A percentile compares a stretch with the other conserved stretches of the same genome.
phyloP scores from a whole-genome alignment of 768 basidiomycete genomes.

The Amylocystis lapponica region DNA sequence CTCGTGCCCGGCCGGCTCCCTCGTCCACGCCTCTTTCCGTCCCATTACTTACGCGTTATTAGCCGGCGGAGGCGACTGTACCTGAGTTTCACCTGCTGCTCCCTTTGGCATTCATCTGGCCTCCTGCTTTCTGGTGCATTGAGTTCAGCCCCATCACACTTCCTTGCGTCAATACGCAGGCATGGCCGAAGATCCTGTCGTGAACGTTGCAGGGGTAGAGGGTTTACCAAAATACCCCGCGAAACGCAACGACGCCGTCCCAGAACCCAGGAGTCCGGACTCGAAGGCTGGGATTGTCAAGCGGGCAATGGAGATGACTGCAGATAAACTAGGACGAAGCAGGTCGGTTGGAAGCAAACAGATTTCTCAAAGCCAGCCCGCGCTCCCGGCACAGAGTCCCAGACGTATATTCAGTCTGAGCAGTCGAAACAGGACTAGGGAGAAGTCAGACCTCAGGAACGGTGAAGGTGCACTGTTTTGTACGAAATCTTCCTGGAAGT shows the following conservation, averaged over 20 bases:
- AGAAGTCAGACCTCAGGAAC: conserved; percentile 15
- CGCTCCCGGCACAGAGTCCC: conserved; percentile 27
- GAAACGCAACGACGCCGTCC: background rate
- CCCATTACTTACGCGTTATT: too few relatives aligned
- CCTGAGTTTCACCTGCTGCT: too few relatives aligned
- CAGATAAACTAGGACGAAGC: conserved; percentile 61
- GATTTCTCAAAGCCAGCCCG: conserved; percentile 25
- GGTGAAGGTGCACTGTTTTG: background rate
- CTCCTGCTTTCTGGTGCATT: background rate
- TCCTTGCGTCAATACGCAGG: background rate
- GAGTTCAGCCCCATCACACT: background rate
- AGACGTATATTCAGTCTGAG: conserved; percentile 53
- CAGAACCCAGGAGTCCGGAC: conserved; percentile 4
- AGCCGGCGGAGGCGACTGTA: too few relatives aligned
- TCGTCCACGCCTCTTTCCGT: background rate
- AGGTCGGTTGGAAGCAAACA: conserved; percentile 17
- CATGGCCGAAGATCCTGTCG: background rate
- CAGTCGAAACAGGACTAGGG: conserved; percentile 45
- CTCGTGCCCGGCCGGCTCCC: background rate
- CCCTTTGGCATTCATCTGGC: too few relatives aligned
- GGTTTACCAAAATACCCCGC: background rate
- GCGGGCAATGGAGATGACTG: conserved; percentile 44
- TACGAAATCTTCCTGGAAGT: background rate
- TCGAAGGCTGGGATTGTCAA: conserved; percentile 15
- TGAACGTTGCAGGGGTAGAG: background rate